phyloP scores from a whole-genome alignment of 2,329 filamentous ascomycete genomes.

The Penicillium concentricum region DNA sequence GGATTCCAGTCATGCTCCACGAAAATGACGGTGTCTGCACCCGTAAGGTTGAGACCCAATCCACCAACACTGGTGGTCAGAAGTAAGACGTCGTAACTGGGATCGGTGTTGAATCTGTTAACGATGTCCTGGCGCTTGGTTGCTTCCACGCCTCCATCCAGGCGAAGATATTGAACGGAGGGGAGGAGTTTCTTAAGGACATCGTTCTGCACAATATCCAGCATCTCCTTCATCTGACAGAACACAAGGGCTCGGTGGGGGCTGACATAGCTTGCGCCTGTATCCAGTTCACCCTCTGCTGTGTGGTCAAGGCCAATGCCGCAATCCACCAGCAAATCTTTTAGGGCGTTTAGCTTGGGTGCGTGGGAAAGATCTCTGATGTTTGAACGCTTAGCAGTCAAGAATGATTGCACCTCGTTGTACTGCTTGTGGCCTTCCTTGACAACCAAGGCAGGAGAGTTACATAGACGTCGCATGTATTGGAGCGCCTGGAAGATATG shows the following conservation, averaged over 20 bases:
- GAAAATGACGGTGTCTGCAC: constrained; percentile 97
- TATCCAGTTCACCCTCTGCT: constrained; percentile 54
- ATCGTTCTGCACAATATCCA: constrained; percentile 96
- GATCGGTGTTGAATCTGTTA: constrained; percentile 97
- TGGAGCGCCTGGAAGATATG: constrained; percentile 99
- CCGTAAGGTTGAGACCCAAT: constrained; percentile 89
- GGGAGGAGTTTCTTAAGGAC: constrained; percentile 90
- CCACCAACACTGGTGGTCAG: constrained; percentile 95
- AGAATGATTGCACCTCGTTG: constrained; percentile 77
- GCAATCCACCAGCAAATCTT: constrained; percentile 95
- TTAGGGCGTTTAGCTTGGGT: constrained; percentile 85
- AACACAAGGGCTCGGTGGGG: constrained; percentile 95
- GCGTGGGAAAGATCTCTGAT: constrained; percentile 85
- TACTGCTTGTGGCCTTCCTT: constrained; percentile 91
- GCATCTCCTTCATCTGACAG: constrained; percentile 99
- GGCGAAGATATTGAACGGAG: constrained; percentile 85
- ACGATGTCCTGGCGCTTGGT: constrained; percentile 95
- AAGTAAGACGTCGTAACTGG: constrained; percentile 90
- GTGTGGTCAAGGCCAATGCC: constrained; percentile 78
- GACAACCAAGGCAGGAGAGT: constrained; percentile 93
- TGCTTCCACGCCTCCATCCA: constrained; percentile 90
- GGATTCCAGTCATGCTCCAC: constrained; percentile 99
- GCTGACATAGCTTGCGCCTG: constrained; percentile 76
- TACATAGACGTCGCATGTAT: constrained; percentile 99
- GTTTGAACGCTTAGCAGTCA: constrained; percentile 74